Conservation (phyloP, 2,329 filamentous ascomycete genomes). For the Didymella arachidicola region DNA sequence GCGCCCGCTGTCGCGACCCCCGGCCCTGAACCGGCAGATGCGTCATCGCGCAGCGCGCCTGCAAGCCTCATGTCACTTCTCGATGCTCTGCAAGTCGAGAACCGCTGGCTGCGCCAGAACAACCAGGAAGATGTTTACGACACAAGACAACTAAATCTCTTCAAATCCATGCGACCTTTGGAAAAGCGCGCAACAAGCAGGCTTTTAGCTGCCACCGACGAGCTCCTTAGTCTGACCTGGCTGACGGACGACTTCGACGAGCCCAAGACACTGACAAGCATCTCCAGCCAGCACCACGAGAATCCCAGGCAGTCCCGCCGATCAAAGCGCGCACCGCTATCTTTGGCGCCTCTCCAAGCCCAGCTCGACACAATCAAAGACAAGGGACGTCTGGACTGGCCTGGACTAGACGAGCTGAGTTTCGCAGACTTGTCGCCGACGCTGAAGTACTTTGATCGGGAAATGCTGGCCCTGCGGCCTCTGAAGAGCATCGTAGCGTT, state of each 20-base stretch:
- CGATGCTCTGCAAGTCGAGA: slow-evolving; percentile 39
- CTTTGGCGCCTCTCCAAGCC: slow-evolving; percentile 6
- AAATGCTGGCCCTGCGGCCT: slow-evolving; percentile 8
- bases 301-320: background rate
- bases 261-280: slow-evolving; percentile 14
- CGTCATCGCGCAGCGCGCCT: slow-evolving; percentile 21
- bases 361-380: slow-evolving; percentile 13
- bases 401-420: slow-evolving; percentile 9
- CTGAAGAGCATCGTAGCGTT: slow-evolving; percentile 8
- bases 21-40: slow-evolving; percentile 20
- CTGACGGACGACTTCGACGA: slow-evolving; percentile 4
- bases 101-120: slow-evolving; percentile 41
- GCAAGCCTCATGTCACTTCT: slow-evolving; percentile 29
- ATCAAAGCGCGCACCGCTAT: slow-evolving; percentile 1
- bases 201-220: slow-evolving; percentile 10
- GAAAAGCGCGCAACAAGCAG: slow-evolving; percentile 16
- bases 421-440: slow-evolving; percentile 21
- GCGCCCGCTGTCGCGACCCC: slow-evolving; percentile 20
- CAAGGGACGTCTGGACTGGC: slow-evolving; percentile 13
- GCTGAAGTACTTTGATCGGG: slow-evolving; percentile 14
- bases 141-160: slow-evolving; percentile 7
- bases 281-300: slow-evolving; percentile 1
- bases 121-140: slow-evolving; percentile 31
- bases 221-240: slow-evolving; percentile 15
- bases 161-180: slow-evolving; percentile 8